A percentile compares a stretch with the other conserved stretches of the same genome.
phyloP scores from a whole-genome alignment of 441 rosid genomes.

The Breynia disticha region DNA sequence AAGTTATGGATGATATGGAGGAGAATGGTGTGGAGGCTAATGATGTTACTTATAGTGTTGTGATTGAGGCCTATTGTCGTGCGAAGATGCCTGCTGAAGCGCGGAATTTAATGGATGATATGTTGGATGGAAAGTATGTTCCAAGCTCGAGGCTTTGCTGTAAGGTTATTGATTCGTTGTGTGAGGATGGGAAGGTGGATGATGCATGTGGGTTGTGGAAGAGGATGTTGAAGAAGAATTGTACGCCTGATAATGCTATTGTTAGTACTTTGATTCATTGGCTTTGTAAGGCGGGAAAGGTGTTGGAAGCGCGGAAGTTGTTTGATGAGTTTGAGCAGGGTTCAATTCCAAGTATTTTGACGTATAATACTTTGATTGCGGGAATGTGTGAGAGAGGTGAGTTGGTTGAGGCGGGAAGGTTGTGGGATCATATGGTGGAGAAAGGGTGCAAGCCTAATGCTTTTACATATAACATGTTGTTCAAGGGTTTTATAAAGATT shows the following conservation, averaged over 20 bases:
- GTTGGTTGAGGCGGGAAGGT: slow-evolving; percentile 54
- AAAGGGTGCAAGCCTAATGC: slow-evolving; percentile 64
- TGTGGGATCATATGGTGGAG: slow-evolving; percentile 94
- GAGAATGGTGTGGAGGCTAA: slow-evolving; percentile 54
- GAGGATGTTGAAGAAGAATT: slow-evolving; percentile 57
- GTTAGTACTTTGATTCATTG: slow-evolving; percentile 74
- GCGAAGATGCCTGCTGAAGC: slow-evolving; percentile 68
- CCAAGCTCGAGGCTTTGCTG: slow-evolving; percentile 70
- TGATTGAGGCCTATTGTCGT: slow-evolving; percentile 60
- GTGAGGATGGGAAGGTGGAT: slow-evolving; percentile 50
- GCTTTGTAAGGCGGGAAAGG: slow-evolving; percentile 71
- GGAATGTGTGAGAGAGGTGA: slow-evolving; percentile 79
- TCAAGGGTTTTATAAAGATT: slow-evolving; percentile 48
- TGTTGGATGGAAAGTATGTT: slow-evolving; percentile 50
- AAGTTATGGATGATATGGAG: slow-evolving; percentile 86
- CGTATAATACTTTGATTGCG: slow-evolving; percentile 63
- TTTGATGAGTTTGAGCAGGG: slow-evolving; percentile 74
- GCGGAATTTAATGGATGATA: slow-evolving; percentile 52
- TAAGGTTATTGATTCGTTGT: slow-evolving; percentile 61
- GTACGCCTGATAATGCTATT: slow-evolving; percentile 71
- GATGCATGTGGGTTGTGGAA: slow-evolving; percentile 69
- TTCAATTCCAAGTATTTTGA: slow-evolving; percentile 59
- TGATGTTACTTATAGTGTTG: slow-evolving; percentile 76
- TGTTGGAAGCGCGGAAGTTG: slow-evolving; percentile 58
- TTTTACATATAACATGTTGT: slow-evolving; percentile 61